Evolutionary conservation across 2,329 filamentous ascomycete species (phyloP), one percentile per base, ranked within the genome.

Genomic region (Phyllosticta capitalensis): DNA sequence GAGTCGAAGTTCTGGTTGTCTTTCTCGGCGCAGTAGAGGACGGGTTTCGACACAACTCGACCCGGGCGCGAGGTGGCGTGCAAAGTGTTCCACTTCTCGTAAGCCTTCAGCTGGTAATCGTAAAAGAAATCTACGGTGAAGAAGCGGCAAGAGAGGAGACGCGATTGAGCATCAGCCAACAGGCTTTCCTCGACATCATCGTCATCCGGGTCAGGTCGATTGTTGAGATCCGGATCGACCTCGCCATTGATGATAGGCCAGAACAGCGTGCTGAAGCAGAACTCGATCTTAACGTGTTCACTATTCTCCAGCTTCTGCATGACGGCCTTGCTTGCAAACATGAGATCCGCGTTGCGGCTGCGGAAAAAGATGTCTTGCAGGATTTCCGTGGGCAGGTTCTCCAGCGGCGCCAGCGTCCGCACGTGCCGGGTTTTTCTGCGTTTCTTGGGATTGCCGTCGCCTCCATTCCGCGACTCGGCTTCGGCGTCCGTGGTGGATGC

Each of bases 51-150:
- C 12, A 30, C 17, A 6, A n/a, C 22, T n/a, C 50, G 33, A 1
- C 54, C 71, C 0, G 66, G 65, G 14, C 67, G 65, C 2, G 71
- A 67, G 56, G 73, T 69, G 17, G 66, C 62, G 10, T 72, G 64
- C 56, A 69, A 54, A 6, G n/a, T 10, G 38, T 33, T 22, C 24
- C 48, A 50, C 33, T 4, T 50, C 21, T 50, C 22, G 14, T 26
- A 54, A 17, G 71, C 69, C 56, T 64, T 66, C 7, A 65, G 51
- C 21, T 71, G 69, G 49, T 73, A 74, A 20, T 52, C 58, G 12
- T 68, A 58, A 59, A 73, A 73, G 59, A 72, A 74, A 3, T 66
- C 55, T 65, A 65, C 73, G 14, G 68, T 71, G 64, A 72, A 72
- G 65, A 74, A 73, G 14, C 65, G 67, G 26, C 68, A 70, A 26